A percentile compares a stretch with the other conserved stretches of the same genome.
phyloP scores from a whole-genome alignment of 495 filamentous ascomycete genomes.

The Platismatia glauca region DNA sequence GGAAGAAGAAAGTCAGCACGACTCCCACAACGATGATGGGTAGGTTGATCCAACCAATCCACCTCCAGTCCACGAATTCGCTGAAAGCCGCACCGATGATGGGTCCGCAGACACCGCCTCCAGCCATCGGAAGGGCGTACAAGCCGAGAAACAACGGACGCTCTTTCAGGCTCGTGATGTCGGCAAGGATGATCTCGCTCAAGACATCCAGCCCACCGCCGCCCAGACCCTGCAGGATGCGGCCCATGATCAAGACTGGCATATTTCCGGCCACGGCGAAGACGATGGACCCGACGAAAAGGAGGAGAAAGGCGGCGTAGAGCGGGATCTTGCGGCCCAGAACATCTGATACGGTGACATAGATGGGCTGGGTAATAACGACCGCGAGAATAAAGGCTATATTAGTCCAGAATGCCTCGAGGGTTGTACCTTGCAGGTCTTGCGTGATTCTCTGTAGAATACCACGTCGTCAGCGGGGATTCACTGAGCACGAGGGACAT shows the following conservation, averaged over 20 bases:
- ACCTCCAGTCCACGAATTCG: conserved; percentile 30
- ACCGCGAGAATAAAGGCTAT: conserved; percentile 46
- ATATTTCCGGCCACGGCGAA: conserved; percentile 22
- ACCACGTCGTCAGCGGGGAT: too few species aligned
- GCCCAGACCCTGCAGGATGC: conserved; percentile 28
- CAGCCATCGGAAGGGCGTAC: conserved; percentile 22
- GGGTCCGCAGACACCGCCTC: conserved; percentile 18
- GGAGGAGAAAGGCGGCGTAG: conserved; percentile 23
- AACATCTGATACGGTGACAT: conserved; percentile 21
- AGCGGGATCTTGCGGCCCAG: conserved; percentile 28
- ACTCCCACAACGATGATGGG: conserved; percentile 28
- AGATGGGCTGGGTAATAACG: conserved; percentile 25
- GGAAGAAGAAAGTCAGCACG: conserved; percentile 28
- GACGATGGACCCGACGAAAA: conserved; percentile 27
- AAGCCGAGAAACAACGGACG: conserved; percentile 33
- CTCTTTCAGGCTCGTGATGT: conserved; percentile 23
- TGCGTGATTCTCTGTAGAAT: conserved; percentile 8
- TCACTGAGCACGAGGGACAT: too few species aligned
- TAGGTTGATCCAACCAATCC: conserved; percentile 39
- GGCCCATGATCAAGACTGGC: conserved; percentile 24
- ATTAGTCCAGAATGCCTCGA: conserved; percentile 52
- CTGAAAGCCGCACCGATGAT: conserved; percentile 13
- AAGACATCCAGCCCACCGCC: conserved; percentile 25
- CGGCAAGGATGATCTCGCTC: conserved; percentile 20
- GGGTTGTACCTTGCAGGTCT: conserved; percentile 40